Evolutionary conservation across 2,329 filamentous ascomycete species (phyloP), one percentile per base, ranked within the genome.

Genomic region (Fusarium caatingaense): DNA sequence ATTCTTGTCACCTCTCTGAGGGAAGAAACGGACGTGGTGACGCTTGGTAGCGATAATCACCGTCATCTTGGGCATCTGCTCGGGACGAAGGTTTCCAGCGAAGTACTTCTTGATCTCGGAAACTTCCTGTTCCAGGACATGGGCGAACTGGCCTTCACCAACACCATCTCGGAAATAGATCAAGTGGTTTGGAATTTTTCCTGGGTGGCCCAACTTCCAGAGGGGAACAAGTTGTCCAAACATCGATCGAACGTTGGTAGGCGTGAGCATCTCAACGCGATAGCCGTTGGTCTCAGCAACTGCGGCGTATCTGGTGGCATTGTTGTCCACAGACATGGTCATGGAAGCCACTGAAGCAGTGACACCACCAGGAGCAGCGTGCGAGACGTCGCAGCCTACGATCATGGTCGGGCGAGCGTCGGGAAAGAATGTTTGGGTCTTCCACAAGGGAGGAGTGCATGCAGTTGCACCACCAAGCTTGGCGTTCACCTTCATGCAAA

Each of bases 91-190:
- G 5, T 78, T 72, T 8, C 84, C 78, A 32, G 75, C 72, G 71
- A 94, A 86, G 27, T 83, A 81, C 1, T 83, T 78, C 80, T 91
- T 92, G 80, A 98, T 90, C 69, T 91, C 86, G 0, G 79, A 77
- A 1, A 98, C 86, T 76, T 99, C 96, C n/a, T 89, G 83, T 3
- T 93, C 84, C 12, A 99, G 81, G 1, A 99, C 91, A 27, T 93
- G 88, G 2, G 86, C 81, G 73, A 96, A 98, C 76, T 98, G 92
- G 0, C 93, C 93, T 74, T 97, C 93, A 1, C 91, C 91, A 1
- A 98, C 93, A 72, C 96, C 96, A 74, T 99, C 96, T 20, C 96
- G 93, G 80, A 98, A 92, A 80, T 97, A 98, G 72, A 97, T 92
- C 59, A 99, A 85, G 40, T 94, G 89, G n/a, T 86, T 72, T 0